Conservation (phyloP, 495 filamentous ascomycete species). For the Penicillium mononematosum region DNA sequence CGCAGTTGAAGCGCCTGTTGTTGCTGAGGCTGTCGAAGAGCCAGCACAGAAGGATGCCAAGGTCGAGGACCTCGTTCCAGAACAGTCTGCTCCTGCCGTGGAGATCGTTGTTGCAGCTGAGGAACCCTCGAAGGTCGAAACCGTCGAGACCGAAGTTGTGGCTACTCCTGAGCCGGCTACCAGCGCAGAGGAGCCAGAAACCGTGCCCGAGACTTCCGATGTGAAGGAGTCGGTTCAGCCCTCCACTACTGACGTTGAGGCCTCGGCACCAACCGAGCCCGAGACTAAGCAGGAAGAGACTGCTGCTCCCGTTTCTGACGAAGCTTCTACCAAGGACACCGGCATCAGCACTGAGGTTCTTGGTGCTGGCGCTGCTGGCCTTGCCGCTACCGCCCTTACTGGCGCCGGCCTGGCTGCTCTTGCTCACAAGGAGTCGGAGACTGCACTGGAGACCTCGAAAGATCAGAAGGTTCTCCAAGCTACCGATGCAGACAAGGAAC, state of each 20-base stretch:
- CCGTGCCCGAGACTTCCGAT: constrained; percentile 7
- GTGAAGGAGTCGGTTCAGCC: constrained; percentile 13
- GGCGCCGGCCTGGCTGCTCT: constrained; percentile 23
- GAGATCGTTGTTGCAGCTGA: constrained; percentile 1
- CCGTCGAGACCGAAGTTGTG: neutral
- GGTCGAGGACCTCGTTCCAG: constrained; percentile 6
- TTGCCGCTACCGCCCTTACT: constrained; percentile 23
- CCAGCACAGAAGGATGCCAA: constrained; percentile 8
- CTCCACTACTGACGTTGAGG: constrained; percentile 5
- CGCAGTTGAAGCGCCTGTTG: constrained; percentile 1
- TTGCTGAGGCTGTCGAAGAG: constrained; percentile 12
- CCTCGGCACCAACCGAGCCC: constrained; percentile 4
- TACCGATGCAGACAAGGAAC: constrained; percentile 5
- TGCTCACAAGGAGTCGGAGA: constrained; percentile 21
- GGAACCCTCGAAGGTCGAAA: neutral
- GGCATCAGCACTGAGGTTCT: constrained; percentile 26
- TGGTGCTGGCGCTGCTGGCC: constrained; percentile 27
- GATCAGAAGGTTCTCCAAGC: constrained; percentile 12
- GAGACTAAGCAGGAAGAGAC: constrained; percentile 17
- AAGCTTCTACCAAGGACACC: constrained; percentile 23
- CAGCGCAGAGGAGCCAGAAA: neutral
- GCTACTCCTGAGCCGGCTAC: constrained; percentile 1
- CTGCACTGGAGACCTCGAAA: constrained; percentile 14
- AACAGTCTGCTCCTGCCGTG: constrained; percentile 4
- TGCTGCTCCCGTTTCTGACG: constrained; percentile 3